Percentiles rank a stretch among this genome's conserved stretches.
Conservation (phyloP, 192 early-diverging fungal genomes). For the Backusella parvicylindrica region DNA sequence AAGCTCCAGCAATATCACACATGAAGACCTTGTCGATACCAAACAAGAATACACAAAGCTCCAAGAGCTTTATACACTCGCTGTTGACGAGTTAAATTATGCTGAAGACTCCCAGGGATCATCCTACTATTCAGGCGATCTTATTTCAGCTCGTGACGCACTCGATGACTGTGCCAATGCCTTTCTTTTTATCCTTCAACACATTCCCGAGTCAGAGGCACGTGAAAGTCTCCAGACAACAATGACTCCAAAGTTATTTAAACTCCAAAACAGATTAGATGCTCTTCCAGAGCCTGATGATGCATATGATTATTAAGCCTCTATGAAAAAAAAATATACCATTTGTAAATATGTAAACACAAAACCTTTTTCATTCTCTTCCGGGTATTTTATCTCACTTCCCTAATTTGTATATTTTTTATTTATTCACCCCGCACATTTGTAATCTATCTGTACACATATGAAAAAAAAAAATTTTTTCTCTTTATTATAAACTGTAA, state of each 20-base stretch:
- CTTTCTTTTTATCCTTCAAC: not conserved
- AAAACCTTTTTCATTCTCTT: not conserved
- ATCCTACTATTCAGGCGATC: constrained; percentile 13
- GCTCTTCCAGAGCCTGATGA: not conserved
- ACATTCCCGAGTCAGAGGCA: not conserved
- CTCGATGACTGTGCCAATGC: constrained; percentile 8
- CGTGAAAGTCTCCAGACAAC: constrained; percentile 10
- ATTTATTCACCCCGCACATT: not conserved
- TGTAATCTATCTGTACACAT: not conserved
- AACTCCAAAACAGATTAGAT: not conserved
- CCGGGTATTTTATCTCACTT: not conserved
- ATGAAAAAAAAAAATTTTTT: not conserved
- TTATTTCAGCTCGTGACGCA: constrained; percentile 4
- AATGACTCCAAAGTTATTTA: constrained; percentile 1
- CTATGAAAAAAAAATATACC: constrained; percentile 4
- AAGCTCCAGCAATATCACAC: not conserved
- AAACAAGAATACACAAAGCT: constrained; percentile 1
- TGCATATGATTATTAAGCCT: not conserved
- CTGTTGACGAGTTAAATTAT: constrained; percentile 14
- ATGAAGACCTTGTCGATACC: not conserved
- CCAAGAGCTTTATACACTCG: constrained; percentile 1
- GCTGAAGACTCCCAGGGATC: constrained; percentile 15
- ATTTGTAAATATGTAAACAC: not conserved
- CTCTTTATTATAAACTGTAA: not conserved
- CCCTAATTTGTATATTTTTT: not conserved